Base-by-base conservation (phyloP, 768 basidiomycete species). In the Leccinum arenicola region DNA sequence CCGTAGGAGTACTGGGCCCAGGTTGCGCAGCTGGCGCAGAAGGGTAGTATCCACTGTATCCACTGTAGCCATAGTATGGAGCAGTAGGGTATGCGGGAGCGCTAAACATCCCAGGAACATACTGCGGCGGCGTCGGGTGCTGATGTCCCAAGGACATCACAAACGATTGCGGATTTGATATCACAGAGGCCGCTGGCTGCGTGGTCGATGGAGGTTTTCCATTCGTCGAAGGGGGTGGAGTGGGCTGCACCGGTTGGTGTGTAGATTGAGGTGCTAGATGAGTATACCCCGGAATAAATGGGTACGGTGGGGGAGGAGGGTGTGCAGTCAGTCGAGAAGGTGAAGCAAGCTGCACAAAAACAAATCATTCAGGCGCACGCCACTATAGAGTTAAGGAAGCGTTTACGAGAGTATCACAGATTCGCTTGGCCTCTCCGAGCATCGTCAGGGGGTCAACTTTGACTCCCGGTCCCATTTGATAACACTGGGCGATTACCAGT, bases 401-500 rank as follows among this genome's bases (percentile, higher is more conserved):
- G 19, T 79, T 73, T 72, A 91, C 90, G 27, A 93, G 80, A 21
- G 81, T 82, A 72, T 93, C 90, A 62, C 91, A 92, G 15, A 87
- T 82, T 29, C 84, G 80, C 72, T 90, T 91, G 6, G 90, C 91
- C 54, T 92, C 91, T 36, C 72, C 80, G 4, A 93, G 80, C 83
- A 93, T 86, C 56, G 76, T 75, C 48, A 93, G 64, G 5, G 90
- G 90, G 64, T 93, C 90, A 14, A 91, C 80, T 63, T 88, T 88
- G 58, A 77, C 81, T 12, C 77, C 77, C 8, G 86, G 83, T 6
- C 87, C 87, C 79, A 87, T 83, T 63, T 87, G 85, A 69, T 91
- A 93, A 66, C 87, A 90, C 70, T 92, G 91, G 2, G 89, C 86
- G 48, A 92, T 80, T 19, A 92, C 89, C 58, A 88, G 69, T 7